Conservation (phyloP, 1,139 yeast genomes). For the Taphrina deformans region DNA sequence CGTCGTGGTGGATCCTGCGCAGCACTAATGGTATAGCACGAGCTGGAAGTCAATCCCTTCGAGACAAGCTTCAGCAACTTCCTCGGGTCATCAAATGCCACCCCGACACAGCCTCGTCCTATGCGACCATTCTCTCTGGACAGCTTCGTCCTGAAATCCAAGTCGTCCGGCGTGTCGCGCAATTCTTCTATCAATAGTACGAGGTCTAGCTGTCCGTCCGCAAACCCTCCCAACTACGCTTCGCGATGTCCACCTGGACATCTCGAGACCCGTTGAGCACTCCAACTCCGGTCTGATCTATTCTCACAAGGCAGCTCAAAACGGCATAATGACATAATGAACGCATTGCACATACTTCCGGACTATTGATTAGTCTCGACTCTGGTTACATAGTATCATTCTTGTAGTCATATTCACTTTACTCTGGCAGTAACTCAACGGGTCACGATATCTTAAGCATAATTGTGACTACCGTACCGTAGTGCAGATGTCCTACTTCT, state of each 20-base stretch:
- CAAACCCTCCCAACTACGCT: background rate
- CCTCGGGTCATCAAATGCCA: background rate
- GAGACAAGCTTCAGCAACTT: constrained; percentile 9
- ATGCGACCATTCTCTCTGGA: constrained; percentile 11
- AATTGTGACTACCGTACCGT: background rate
- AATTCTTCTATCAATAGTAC: constrained; percentile 12
- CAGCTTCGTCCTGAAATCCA: background rate
- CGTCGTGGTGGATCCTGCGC: background rate
- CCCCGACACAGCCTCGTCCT: background rate
- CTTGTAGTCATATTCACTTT: background rate
- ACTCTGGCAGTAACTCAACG: too few relatives aligned
- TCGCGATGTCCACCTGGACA: background rate
- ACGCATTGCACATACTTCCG: background rate
- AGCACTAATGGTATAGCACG: background rate
- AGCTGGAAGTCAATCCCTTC: constrained; percentile 16
- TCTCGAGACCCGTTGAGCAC: background rate
- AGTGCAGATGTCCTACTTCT: too few relatives aligned
- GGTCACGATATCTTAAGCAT: background rate
- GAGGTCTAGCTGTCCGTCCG: background rate
- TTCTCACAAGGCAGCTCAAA: background rate
- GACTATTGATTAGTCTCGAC: background rate
- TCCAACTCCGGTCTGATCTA: background rate
- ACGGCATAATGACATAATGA: background rate
- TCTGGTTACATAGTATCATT: background rate
- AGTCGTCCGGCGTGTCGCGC: background rate